Percentiles rank a stretch among this genome's conserved stretches.
These are phyloP conservation scores for Colletotrichum sp. DNA, from an alignment of 2,329 filamentous ascomycete species.

Conservation along the genomic window DNA sequence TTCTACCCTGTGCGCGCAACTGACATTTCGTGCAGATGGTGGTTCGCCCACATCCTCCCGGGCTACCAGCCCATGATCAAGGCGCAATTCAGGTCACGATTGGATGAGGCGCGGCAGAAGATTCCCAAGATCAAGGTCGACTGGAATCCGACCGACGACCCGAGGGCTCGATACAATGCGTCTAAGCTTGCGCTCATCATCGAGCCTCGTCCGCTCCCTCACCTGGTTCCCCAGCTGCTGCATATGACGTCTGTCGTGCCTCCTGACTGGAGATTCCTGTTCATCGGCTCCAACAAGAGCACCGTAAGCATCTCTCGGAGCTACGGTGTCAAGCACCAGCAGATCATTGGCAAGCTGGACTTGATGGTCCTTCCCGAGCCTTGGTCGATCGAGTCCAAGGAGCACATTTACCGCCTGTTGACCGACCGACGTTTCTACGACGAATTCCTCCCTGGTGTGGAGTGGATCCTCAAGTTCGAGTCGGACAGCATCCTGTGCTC, in stretches of 20 bases:
- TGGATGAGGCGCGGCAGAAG: conserved; percentile 44
- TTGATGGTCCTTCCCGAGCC: conserved; percentile 53
- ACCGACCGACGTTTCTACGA: conserved; percentile 60
- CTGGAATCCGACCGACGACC: conserved; percentile 37
- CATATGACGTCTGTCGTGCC: conserved; percentile 60
- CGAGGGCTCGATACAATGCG: conserved; percentile 45
- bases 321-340: conserved; percentile 53
- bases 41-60: conserved; percentile 47
- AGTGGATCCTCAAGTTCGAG: conserved; percentile 61
- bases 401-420: conserved; percentile 52
- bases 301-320: conserved; percentile 49
- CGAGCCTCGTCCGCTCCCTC: conserved; percentile 51
- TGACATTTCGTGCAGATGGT: conserved; percentile 44
- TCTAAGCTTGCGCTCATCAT: conserved; percentile 60
- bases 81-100: conserved; percentile 37
- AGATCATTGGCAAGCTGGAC: conserved; percentile 56
- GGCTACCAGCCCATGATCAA: conserved; percentile 48
- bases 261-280: conserved; percentile 61
- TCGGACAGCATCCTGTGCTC: conserved; percentile 62
- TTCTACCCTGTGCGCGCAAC: background rate
- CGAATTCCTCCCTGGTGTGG: conserved; percentile 52
- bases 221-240: conserved; percentile 54
- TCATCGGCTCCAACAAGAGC: conserved; percentile 55
- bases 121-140: conserved; percentile 45
- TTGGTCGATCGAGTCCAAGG: conserved; percentile 51